Conservation (phyloP, 768 basidiomycete genomes). For the Auriscalpium orientale region DNA sequence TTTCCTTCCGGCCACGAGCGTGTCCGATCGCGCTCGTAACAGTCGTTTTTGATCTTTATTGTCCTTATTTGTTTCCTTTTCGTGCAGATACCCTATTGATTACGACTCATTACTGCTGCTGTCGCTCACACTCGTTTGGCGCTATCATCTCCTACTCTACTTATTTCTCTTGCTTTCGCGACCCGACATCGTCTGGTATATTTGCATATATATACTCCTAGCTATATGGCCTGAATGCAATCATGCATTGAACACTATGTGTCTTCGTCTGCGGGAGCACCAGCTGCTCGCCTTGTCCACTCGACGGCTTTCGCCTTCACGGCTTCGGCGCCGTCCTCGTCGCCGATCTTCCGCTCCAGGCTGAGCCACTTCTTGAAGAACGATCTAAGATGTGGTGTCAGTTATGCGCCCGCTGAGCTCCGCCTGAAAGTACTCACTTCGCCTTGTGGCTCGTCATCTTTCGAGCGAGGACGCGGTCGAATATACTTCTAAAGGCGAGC, state of each 20-base stretch:
- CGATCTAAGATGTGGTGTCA: constrained; percentile 38
- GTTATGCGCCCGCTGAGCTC: not conserved
- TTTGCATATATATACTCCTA: constrained; percentile 18
- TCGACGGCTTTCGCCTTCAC: constrained; percentile 90
- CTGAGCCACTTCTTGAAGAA: constrained; percentile 99
- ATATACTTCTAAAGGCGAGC: constrained; percentile 56
- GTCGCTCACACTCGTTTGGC: constrained; percentile 38
- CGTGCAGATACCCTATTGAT: constrained; percentile 39
- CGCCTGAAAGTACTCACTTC: constrained; percentile 56
- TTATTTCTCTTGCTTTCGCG: constrained; percentile 27
- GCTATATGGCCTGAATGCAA: constrained; percentile 7
- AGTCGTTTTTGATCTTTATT: constrained; percentile 25
- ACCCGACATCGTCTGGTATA: constrained; percentile 24
- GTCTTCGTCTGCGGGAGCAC: constrained; percentile 8
- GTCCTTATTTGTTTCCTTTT: constrained; percentile 26
- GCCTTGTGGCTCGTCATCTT: constrained; percentile 96
- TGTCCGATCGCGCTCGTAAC: constrained; percentile 48
- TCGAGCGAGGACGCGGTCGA: constrained; percentile 70
- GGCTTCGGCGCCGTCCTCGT: constrained; percentile 68
- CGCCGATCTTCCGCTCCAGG: constrained; percentile 78
- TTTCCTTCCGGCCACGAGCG: constrained; percentile 41
- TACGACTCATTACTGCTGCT: constrained; percentile 28
- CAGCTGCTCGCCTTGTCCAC: constrained; percentile 71
- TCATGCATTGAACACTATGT: constrained; percentile 6
- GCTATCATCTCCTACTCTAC: constrained; percentile 39